Base-by-base conservation (phyloP, 1,284 basidiomycete species). In the Marasmius fiardii region DNA sequence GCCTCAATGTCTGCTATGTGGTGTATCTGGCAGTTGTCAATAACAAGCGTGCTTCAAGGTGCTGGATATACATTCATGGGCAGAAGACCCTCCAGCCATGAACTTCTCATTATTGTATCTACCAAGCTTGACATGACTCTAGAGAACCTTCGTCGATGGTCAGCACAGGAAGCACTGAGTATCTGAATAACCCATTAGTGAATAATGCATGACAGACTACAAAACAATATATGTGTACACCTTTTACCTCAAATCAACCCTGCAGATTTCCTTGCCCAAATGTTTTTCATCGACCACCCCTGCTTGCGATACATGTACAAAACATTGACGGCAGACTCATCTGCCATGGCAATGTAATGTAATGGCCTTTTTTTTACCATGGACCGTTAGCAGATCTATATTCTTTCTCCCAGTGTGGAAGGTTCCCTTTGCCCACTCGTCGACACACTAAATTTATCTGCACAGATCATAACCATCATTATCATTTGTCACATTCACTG, bases 121-220 rank as follows among this genome's bases (percentile, higher is more conserved):
- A 28, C 53, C 35, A 18, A 54, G 52, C 21, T 61, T 51, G 24
- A 64, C 53, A 24, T 65, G 58, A 14, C 56, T 54, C 45, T 62
- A 57, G 16, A 65, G 41, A 35, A 67, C 58, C 10, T 1, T 63
- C 62, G 57, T 67, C 58, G 4, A 68, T 56, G 1, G 63, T 64
- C 6, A 71, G 49, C 20, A 67, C 68, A 20, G 70, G 69, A 2
- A 71, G 61, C 5, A 71, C 51, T 8, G 69, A 71, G 54, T 67
- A 70, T 24, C 68, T 69, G 26, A 12, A 45, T 45, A 31, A 47
- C 31, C 43, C 14, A 24, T n/a, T 16, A 35, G 16, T 34, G 47
- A 43, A 6, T 14, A 12, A 24, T 20, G 34, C 26, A 12, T 18
- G 49, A 54, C 28, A n/a, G 45, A 41, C 37, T 48, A 43, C 4